Evolutionary conservation across 2,329 filamentous ascomycete species (phyloP), one percentile per base, ranked within the genome.

Genomic region (Penicillium brasilianum): DNA sequence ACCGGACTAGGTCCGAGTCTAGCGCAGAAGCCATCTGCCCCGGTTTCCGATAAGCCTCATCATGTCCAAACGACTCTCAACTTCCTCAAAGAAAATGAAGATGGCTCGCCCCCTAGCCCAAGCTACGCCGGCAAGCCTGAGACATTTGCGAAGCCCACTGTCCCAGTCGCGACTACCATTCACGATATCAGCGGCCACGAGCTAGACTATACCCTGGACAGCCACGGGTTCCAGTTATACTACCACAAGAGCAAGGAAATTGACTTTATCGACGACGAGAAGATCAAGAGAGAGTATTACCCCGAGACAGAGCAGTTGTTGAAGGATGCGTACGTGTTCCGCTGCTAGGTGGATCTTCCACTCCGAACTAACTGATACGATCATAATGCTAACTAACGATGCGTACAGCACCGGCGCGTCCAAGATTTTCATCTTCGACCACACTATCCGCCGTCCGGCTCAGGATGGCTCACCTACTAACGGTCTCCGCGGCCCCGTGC

Each of bases 361-460:
- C 16, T 8, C 16, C 28, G 10, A 28, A 18, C 9, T 9, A 14
- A 16, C n/a, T 18, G 3, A 14, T 49, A 32, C 44, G 9, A 18
- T 18, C 25, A 44, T 20, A n/a, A 52, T 46, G 18, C 18, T 53
- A 20, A 58, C n/a, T 4, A 11, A 5, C 22, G 4, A 48, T 5
- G 6, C 16, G 1, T 7, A 39, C 4, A 78, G 77, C 28, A 75
- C 77, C 3, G 80, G 81, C 16, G 81, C 79, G 9, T 77, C 75
- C 25, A 72, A 75, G 4, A 72, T 83, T 34, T 74, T 82, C 53
- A 81, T 84, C 57, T 83, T 83, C 69, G 81, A 83, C 68, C 81
- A 83, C 62, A 83, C 80, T 4, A 81, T 83, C 63, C 78, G 82
- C 28, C 77, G 78, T 1, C 69, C 73, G 34, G 62, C 66, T 4